Percentiles rank a stretch among this genome's conserved stretches.
Conservation (phyloP, 352 stramenopile genomes). For the Globisporangium iwayamae region DNA sequence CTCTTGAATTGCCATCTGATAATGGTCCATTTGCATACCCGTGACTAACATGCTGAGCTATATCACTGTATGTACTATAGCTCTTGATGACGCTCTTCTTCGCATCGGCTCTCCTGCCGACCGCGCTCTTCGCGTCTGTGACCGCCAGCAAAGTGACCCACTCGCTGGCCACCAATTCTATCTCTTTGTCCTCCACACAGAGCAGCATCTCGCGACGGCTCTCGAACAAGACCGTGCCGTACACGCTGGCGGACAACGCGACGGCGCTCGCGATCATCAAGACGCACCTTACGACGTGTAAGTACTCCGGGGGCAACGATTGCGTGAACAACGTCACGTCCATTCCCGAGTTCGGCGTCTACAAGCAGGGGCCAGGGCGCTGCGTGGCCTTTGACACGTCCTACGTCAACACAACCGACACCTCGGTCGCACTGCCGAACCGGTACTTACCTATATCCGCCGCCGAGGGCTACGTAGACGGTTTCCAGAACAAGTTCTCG, state of each 20-base stretch:
- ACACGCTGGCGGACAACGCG: constrained; percentile 34
- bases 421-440: constrained; percentile 35
- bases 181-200: not conserved
- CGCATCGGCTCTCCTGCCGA: constrained; percentile 37
- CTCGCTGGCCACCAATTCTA: not conserved
- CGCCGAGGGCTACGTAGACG: constrained; percentile 46
- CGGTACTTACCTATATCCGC: constrained; percentile 64
- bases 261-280: constrained; percentile 35
- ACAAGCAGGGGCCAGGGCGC: constrained; percentile 38
- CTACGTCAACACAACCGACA: constrained; percentile 40
- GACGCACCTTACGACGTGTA: constrained; percentile 55
- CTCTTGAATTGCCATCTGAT: not conserved
- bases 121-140: constrained; percentile 4
- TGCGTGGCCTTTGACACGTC: constrained; percentile 69
- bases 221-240: constrained; percentile 21
- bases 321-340: constrained; percentile 54
- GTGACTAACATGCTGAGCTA: no score
- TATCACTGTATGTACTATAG: constrained; percentile 6
- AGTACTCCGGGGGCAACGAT: constrained; percentile 55
- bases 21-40: no score
- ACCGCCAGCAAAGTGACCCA: not conserved
- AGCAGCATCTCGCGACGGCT: not conserved
- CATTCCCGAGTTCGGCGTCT: constrained; percentile 47
- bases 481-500: constrained; percentile 72
- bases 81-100: constrained; percentile 39